phyloP scores from a whole-genome alignment of 163 green algal genomes.

The Prototheca cutis region DNA sequence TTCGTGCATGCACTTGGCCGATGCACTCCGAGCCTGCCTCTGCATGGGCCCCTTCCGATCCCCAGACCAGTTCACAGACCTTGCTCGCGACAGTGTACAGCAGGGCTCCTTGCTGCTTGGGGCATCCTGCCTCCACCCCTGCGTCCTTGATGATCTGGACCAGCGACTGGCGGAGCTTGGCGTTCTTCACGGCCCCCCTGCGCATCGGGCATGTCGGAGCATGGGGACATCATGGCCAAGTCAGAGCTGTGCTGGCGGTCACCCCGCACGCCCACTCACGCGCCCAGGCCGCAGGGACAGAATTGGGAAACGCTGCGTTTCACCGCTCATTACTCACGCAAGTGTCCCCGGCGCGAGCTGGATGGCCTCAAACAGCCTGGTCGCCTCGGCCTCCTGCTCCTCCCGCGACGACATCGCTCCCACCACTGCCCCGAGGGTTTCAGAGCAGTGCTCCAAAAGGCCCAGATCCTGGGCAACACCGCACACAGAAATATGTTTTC shows the following conservation, averaged over 20 bases:
- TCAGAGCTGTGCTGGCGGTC: too few species aligned
- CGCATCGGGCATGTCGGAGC: neutral
- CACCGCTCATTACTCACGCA: too few species aligned
- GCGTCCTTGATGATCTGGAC: conserved; percentile 68
- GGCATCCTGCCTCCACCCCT: conserved; percentile 49
- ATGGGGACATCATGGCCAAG: too few species aligned
- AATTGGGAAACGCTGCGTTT: too few species aligned
- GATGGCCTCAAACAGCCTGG: conserved; percentile 49
- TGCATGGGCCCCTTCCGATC: neutral
- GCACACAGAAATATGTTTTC: too few species aligned
- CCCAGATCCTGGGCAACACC: too few species aligned
- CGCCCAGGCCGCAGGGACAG: too few species aligned
- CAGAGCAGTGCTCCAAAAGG: too few species aligned
- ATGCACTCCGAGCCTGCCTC: too few species aligned
- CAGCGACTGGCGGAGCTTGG: conserved; percentile 64
- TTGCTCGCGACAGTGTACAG: conserved; percentile 73
- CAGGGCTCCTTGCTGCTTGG: conserved; percentile 64
- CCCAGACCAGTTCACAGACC: conserved; percentile 18
- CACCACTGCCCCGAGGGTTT: too few species aligned
- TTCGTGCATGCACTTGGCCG: too few species aligned
- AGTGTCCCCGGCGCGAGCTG: conserved; percentile 54
- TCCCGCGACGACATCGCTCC: conserved; percentile 23
- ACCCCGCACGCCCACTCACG: too few species aligned
- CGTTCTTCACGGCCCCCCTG: conserved; percentile 69
- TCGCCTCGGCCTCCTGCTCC: conserved; percentile 34